These are phyloP conservation scores for Phoma herbarum DNA, from an alignment of 2,329 filamentous ascomycete genomes.

Conservation along the genomic window DNA sequence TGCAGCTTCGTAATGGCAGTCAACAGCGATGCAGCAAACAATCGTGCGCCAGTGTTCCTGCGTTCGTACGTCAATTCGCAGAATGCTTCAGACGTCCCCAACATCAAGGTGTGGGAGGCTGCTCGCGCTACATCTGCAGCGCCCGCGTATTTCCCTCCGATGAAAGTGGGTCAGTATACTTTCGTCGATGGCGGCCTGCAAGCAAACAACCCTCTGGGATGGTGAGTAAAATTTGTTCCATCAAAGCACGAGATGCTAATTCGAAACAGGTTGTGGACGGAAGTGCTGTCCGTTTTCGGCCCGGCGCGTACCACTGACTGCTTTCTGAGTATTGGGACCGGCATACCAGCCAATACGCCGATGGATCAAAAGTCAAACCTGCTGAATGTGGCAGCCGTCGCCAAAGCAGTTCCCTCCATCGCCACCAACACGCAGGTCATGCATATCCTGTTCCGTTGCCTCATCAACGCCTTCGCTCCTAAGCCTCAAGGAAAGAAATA, in stretches of 20 bases:
- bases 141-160: conserved; percentile 13
- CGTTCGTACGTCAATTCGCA: conserved; percentile 7
- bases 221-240: not conserved
- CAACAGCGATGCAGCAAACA: not conserved
- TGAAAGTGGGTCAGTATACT: conserved; percentile 6
- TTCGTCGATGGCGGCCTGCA: conserved; percentile 8
- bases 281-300: conserved; percentile 8
- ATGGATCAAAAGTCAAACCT: not conserved
- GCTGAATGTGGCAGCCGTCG: not conserved
- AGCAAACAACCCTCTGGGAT: conserved; percentile 6
- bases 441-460: conserved; percentile 8
- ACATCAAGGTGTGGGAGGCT: conserved; percentile 15
- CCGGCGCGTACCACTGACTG: conserved; percentile 15
- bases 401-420: not conserved
- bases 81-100: not conserved
- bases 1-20: conserved; percentile 6
- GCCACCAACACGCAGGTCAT: conserved; percentile 5
- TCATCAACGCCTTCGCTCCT: conserved; percentile 13
- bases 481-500: not conserved
- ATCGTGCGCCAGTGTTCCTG: not conserved
- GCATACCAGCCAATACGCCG: conserved; percentile 8
- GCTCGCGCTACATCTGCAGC: conserved; percentile 21
- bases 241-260: not conserved
- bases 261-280: conserved; percentile 14
- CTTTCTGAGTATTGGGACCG: conserved; percentile 20